Base-by-base conservation (phyloP, 2,329 filamentous ascomycete species). In the Pseudogymnoascus sp. region DNA sequence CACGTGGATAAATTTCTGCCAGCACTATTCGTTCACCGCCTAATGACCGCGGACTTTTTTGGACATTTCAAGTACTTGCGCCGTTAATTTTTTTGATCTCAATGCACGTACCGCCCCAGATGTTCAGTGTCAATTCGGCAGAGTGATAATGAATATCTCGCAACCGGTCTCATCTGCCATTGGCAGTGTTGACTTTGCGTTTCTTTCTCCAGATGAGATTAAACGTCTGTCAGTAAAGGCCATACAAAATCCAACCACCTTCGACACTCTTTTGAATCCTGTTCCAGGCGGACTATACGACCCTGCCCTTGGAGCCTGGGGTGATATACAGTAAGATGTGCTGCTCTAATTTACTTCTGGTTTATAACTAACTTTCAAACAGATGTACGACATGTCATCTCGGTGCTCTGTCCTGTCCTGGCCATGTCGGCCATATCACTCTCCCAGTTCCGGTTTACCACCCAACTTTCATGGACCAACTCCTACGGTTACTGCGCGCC, bases 371-470 rank as follows among this genome's bases (percentile, higher is more conserved):
- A 42, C 25, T 51, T 35, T 64, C 12, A 64, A 41, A 63, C 68
- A 96, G 91, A 72, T 99, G 94, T 78, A 83, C 91, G 69, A 99
- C 94, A 74, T 99, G 94, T 78, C 91, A 93, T 68, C 82, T 96
- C 67, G 89, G 87, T 71, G 87, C 87, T 65, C 83, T 86, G 71
- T 84, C 84, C 69, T 99, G 95, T 74, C 91, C 93, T 5, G 95
- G 95, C 63, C 95, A 99, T 78, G 84, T 89, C 64, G 95, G 94
- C 61, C 94, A 99, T 73, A 96, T 99, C 74, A 91, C 97, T 70
- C 86, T 99, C 10, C 92, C 94, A 12, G 88, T 92, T 10, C 91
- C 90, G 55, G 90, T 97, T 60, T 99, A 97, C 74, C 93, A 99
- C 75, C 91, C 93, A n/a, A 89, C 92, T 1, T 97, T 97, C 72